Percentiles rank a stretch among this genome's conserved stretches.
Conservation (phyloP, 495 filamentous ascomycete genomes). For the Penicillium simplicissimum region DNA sequence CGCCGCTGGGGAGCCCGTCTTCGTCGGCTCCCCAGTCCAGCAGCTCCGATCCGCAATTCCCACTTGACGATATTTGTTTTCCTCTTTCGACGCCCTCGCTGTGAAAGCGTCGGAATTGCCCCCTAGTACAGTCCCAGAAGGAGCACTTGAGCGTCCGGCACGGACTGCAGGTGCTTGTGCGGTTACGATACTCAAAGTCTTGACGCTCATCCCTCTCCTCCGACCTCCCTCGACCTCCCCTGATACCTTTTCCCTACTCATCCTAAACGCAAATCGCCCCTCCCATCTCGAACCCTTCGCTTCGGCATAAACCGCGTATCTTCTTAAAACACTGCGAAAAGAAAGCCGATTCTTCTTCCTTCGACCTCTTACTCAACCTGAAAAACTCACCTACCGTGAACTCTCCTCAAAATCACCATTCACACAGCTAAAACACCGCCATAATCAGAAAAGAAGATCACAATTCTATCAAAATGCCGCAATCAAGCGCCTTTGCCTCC, state of each 20-base stretch:
- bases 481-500: constrained; percentile 29
- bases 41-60: constrained; percentile 69
- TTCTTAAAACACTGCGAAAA: background rate
- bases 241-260: constrained; percentile 10
- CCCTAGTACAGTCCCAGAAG: constrained; percentile 42
- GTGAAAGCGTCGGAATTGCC: constrained; percentile 48
- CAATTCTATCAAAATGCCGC: constrained; percentile 26
- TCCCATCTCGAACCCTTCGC: background rate
- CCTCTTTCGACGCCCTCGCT: constrained; percentile 55
- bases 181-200: constrained; percentile 26
- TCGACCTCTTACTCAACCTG: background rate
- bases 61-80: constrained; percentile 73
- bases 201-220: constrained; percentile 9
- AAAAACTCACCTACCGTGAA: background rate
- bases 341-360: background rate
- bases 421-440: background rate
- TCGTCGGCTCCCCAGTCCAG: constrained; percentile 72
- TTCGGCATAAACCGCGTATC: background rate
- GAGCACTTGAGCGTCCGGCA: constrained; percentile 42
- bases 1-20: constrained; percentile 71
- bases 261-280: background rate
- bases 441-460: background rate
- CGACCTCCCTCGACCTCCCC: constrained; percentile 5
- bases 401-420: background rate
- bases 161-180: constrained; percentile 46